Evolutionary conservation across 78 protist genomes (phyloP).

Genomic region (Neovahlkampfia damariscottae): DNA sequence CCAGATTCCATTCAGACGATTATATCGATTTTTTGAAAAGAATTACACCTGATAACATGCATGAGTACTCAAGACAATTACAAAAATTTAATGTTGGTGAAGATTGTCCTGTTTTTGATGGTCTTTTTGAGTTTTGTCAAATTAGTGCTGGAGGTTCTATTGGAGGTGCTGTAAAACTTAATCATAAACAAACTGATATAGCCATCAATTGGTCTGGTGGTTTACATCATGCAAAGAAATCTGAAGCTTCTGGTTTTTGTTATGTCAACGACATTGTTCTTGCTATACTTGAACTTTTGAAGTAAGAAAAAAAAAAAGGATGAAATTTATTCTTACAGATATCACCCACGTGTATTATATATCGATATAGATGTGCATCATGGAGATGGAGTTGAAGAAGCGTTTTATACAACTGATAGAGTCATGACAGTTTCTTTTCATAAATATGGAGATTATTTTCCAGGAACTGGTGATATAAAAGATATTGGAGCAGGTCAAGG

Average conservation of each 20-base stretch:
- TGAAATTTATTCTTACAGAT: neutral
- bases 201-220: conserved; percentile 99
- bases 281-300: conserved; percentile 86
- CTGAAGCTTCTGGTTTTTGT: conserved; percentile 95
- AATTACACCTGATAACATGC: conserved; percentile 70
- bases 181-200: conserved; percentile 11
- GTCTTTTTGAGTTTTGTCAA: conserved; percentile 3
- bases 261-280: conserved; percentile 98
- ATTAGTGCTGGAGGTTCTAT: conserved; percentile 1
- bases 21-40: conserved; percentile 80
- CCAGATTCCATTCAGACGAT: conserved; percentile 87
- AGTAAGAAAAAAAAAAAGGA: neutral
- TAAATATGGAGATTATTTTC: conserved; percentile 92
- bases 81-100: conserved; percentile 81
- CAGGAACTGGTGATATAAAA: conserved; percentile 90
- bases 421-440: conserved; percentile 95
- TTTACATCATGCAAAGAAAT: conserved; percentile 96
- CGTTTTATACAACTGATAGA: conserved; percentile 87
- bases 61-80: conserved; percentile 15
- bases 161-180: conserved; percentile 9
- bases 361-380: conserved; percentile 98
- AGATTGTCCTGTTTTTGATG: conserved; percentile 89
- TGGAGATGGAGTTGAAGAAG: conserved; percentile 96
- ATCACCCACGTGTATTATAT: conserved; percentile 79
- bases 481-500: conserved; percentile 87